Evolutionary conservation across 352 stramenopile species (phyloP), one percentile per base, ranked within the genome.

Genomic region (Phytophthora europaea): DNA sequence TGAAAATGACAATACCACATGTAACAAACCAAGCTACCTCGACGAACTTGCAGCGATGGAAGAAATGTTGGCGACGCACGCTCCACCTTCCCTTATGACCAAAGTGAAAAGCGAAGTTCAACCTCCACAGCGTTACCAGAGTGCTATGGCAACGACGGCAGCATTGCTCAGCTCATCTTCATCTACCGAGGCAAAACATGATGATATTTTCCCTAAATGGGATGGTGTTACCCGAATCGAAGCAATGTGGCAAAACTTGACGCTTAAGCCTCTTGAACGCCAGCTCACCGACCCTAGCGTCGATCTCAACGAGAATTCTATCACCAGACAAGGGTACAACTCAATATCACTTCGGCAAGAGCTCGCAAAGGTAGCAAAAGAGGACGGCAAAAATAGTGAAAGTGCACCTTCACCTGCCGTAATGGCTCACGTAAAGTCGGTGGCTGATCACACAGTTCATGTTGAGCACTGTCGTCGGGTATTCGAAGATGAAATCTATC

Each of bases 221-320:
- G 63, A 67, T 52, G 70, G 40, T 4, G 51, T 67, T 1, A 56
- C 69, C 45, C 80, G 81, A 40, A 76, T 93, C 12, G 85, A 93
- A 48, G 78, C 78, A 47, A 93, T 93, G 82, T 93, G 85, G 85
- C 71, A 88, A 26, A 81, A 74, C 34, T 52, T 90, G 34, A 57
- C 56, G 6, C 61, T 88, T 6, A 87, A 81, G 34, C 75, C 83
- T 3, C 62, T 80, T 28, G 47, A 54, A 20, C 28, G 26, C 40
- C 58, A 71, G n/a, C 38, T 65, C 13, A 58, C 26, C 18, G 57
- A 68, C 47, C 47, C 45, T 33, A 22, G 26, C 6, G 12, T 61
- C 10, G 48, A 56, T 20, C 23, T 8, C 33, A 67, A 18, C 4
- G 23, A 68, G 1, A 34, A 9, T 31, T 18, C n/a, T 23, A 22